A percentile compares a stretch with the other conserved stretches of the same genome.
Conservation (phyloP, 768 basidiomycete genomes). For the Megacollybia marginata region DNA sequence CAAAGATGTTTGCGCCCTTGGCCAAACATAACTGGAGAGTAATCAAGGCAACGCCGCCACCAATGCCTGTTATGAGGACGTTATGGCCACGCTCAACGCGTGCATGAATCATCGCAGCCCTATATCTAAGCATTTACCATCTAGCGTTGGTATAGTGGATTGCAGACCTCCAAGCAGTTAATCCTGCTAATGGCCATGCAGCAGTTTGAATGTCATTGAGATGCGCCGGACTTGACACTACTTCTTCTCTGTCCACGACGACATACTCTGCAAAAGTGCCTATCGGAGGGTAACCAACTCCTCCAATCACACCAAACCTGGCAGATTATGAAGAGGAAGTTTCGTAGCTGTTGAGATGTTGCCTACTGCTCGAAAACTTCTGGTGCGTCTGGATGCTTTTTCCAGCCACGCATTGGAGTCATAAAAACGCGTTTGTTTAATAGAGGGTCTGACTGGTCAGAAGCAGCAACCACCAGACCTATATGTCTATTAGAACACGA, state of each 20-base stretch:
- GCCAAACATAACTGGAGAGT: slow-evolving; percentile 73
- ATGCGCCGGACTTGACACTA: slow-evolving; percentile 59
- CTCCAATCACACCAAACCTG: slow-evolving; percentile 66
- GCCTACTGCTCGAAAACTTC: slow-evolving; percentile 43
- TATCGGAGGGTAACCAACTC: slow-evolving; percentile 39
- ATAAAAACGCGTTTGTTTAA: slow-evolving; percentile 65
- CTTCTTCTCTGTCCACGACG: slow-evolving; percentile 61
- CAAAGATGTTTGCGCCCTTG: slow-evolving; percentile 72
- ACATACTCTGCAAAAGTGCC: slow-evolving; percentile 79
- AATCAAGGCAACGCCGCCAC: slow-evolving; percentile 76
- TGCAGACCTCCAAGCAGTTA: slow-evolving; percentile 79
- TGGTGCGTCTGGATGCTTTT: slow-evolving; percentile 52
- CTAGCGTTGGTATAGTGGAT: not conserved
- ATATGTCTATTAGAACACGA: not conserved
- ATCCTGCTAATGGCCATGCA: slow-evolving; percentile 69
- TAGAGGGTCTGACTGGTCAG: slow-evolving; percentile 36
- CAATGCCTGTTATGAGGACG: slow-evolving; percentile 75
- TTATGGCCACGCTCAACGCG: slow-evolving; percentile 56
- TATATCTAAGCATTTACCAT: slow-evolving; percentile 16
- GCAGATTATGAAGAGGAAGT: not conserved
- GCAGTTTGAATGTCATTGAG: slow-evolving; percentile 62
- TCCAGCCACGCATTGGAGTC: slow-evolving; percentile 75
- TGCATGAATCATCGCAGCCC: slow-evolving; percentile 62
- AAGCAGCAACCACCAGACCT: not conserved
- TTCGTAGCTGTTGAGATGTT: not conserved